A percentile compares a stretch with the other conserved stretches of the same genome.
Conservation (phyloP, 2,329 filamentous ascomycete species). For the Pochonia chlamydosporia region DNA sequence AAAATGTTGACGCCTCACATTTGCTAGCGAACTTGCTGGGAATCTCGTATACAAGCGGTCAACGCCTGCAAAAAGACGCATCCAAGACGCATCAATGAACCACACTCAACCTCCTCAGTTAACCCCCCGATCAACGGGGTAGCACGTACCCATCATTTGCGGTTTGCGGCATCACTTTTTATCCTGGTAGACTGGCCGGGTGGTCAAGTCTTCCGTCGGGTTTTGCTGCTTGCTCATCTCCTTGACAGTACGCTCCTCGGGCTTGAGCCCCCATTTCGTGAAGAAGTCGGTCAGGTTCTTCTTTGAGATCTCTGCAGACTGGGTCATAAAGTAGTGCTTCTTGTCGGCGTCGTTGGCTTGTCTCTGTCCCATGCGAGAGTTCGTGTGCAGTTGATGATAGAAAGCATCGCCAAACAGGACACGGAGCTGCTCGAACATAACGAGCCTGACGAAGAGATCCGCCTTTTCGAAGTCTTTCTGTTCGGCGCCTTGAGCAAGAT, state of each 20-base stretch:
- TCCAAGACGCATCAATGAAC: no score
- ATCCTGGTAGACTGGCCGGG: no score
- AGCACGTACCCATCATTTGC: no score
- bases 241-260: background rate
- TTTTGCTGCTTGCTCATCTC: background rate
- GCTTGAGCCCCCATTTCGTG: conserved; percentile 5
- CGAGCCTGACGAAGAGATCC: background rate
- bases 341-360: background rate
- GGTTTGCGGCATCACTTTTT: no score
- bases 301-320: background rate
- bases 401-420: conserved; percentile 4
- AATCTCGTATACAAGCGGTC: no score
- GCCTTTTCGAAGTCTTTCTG: conserved; percentile 1
- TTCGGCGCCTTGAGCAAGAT: background rate
- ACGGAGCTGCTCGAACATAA: conserved; percentile 7
- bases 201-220: background rate
- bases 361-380: background rate
- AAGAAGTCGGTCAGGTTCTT: conserved; percentile 1
- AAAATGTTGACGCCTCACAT: no score
- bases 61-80: no score
- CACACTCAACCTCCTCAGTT: no score
- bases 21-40: no score
- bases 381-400: conserved; percentile 1
- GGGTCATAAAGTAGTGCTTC: conserved; percentile 1
- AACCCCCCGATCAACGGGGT: no score